phyloP scores from a whole-genome alignment of 495 filamentous ascomycete genomes.

The Aspergillus avenaceus region DNA sequence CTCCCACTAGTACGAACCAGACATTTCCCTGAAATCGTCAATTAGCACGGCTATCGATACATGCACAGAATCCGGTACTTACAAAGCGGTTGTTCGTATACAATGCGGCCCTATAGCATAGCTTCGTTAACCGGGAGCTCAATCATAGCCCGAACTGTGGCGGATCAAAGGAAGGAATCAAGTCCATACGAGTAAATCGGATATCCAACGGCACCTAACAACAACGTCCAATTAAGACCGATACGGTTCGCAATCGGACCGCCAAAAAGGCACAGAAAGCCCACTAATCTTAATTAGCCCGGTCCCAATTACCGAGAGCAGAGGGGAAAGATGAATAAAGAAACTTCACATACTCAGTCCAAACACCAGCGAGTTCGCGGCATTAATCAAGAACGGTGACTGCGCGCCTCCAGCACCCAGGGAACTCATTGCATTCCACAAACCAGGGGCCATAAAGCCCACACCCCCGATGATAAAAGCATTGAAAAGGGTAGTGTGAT shows the following conservation, averaged over 20 bases:
- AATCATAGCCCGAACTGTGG: not conserved
- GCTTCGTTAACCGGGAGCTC: conserved; percentile 25
- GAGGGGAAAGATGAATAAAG: not conserved
- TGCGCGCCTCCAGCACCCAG: conserved; percentile 62
- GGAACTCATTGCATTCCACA: conserved; percentile 59
- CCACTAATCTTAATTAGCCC: conserved; percentile 36
- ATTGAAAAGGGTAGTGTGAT: conserved; percentile 58
- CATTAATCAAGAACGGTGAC: conserved; percentile 56
- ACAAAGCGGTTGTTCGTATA: conserved; percentile 63
- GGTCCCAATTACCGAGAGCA: not conserved
- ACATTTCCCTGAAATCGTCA: conserved; percentile 39
- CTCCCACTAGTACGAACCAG: conserved; percentile 62
- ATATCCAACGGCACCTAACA: conserved; percentile 51
- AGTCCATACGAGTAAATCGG: conserved; percentile 34
- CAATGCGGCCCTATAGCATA: conserved; percentile 42
- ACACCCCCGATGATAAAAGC: conserved; percentile 39
- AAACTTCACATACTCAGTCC: conserved; percentile 24
- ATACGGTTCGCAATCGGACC: conserved; percentile 51
- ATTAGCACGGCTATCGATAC: conserved; percentile 2
- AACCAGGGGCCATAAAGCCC: conserved; percentile 33
- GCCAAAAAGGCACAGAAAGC: conserved; percentile 52
- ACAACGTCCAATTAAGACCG: conserved; percentile 56
- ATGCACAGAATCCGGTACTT: not conserved
- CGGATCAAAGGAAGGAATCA: not conserved
- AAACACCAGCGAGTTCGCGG: conserved; percentile 62